Percentiles rank a stretch among this genome's conserved stretches.
Evolutionary conservation across 129 eudicot species (phyloP).

Genomic region (Helichrysum umbraculigerum): DNA sequence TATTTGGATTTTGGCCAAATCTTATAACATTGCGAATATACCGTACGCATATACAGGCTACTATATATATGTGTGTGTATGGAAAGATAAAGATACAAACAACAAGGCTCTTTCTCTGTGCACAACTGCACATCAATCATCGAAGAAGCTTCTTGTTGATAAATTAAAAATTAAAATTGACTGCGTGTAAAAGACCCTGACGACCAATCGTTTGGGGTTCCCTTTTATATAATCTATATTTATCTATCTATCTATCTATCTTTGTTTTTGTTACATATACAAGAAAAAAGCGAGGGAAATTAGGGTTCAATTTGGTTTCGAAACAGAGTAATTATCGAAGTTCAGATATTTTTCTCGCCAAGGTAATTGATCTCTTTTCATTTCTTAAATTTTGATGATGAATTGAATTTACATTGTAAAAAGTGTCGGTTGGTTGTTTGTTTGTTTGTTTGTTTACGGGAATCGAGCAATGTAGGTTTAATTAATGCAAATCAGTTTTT

Average conservation of each 20-base stretch:
- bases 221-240: not conserved
- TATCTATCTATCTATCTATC: not conserved
- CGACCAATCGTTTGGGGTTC: constrained; percentile 37
- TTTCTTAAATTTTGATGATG: not conserved
- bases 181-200: constrained; percentile 30
- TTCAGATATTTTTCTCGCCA: constrained; percentile 11
- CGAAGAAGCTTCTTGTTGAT: constrained; percentile 25
- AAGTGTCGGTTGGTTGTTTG: constrained; percentile 26
- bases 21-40: constrained; percentile 13
- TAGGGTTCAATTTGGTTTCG: constrained; percentile 16
- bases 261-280: too few species aligned
- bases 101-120: constrained; percentile 15
- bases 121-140: constrained; percentile 7
- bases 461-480: constrained; percentile 29
- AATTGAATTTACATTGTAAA: not conserved
- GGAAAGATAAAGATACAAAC: constrained; percentile 4
- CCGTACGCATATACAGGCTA: constrained; percentile 1
- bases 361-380: constrained; percentile 25
- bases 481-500: constrained; percentile 14
- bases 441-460: not conserved
- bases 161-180: not conserved
- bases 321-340: constrained; percentile 17
- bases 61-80: not conserved
- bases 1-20: constrained; percentile 25
- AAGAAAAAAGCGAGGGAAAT: constrained; percentile 17